Evolutionary conservation across 495 filamentous ascomycete genomes (phyloP).

Genomic region (Clohesyomyces aquaticus): DNA sequence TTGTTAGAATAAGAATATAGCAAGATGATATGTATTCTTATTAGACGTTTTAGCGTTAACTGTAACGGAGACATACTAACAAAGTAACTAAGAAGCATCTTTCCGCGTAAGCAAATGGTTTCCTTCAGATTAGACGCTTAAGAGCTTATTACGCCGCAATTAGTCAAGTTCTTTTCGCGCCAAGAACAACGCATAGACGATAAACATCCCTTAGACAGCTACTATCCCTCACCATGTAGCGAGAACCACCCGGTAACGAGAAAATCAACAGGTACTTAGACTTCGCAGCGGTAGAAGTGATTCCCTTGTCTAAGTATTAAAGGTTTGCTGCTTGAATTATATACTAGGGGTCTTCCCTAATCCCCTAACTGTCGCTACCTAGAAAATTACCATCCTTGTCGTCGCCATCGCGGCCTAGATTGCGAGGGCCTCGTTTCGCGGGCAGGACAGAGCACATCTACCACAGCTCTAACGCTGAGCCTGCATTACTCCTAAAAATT

Average conservation of each 20-base stretch:
- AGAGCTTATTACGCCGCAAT: too few species aligned
- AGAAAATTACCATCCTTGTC: constrained; percentile 2
- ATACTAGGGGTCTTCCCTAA: neutral
- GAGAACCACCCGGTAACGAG: constrained; percentile 7
- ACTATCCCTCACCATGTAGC: constrained; percentile 7
- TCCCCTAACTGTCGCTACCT: neutral
- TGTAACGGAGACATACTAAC: too few species aligned
- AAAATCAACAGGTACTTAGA: constrained; percentile 9
- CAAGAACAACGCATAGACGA: too few species aligned
- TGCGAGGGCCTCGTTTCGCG: neutral
- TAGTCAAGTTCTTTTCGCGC: too few species aligned
- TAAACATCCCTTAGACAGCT: too few species aligned
- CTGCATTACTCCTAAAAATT: neutral
- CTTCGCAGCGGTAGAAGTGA: neutral
- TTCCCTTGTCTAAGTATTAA: neutral
- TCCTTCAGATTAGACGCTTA: too few species aligned
- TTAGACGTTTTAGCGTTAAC: too few species aligned
- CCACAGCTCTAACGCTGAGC: constrained; percentile 1
- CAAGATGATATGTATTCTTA: too few species aligned
- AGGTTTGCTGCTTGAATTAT: neutral
- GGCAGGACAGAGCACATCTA: neutral
- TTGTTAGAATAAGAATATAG: too few species aligned
- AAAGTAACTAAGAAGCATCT: too few species aligned
- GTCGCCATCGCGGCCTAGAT: neutral
- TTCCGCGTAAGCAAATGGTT: too few species aligned